Evolutionary conservation across 768 basidiomycete species (phyloP), one percentile per base, ranked within the genome.

Genomic region (Pulveroboletus sp.): DNA sequence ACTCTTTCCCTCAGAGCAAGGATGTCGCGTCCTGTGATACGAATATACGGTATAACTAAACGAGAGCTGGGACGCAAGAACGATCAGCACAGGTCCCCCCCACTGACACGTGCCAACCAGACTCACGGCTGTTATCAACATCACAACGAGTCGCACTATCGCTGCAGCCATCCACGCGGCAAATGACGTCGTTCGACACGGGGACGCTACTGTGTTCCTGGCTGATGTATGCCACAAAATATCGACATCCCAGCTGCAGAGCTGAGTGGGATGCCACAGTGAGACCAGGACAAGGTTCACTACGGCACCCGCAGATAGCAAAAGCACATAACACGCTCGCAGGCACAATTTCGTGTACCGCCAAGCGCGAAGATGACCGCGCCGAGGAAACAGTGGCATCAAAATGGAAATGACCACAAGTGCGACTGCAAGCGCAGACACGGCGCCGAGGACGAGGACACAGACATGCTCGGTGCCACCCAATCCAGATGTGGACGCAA

Each of bases 201-300:
- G 42, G 9, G 53, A 47, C 3, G 53, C 31, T 10, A 14, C n/a
- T 43, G 64, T 47, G 41, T 53, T 55, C 39, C 62, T 73, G 46
- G 50, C 49, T 41, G 52, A 68, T 11, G 72, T 70, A 5, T 79
- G 75, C 87, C 87, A 89, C 9, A 82, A 68, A 38, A 82, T 71
- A 59, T 89, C 87, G 38, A 87, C 69, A 54, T 86, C 82, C 69
- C 84, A 72, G 39, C 69, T 65, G 51, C 87, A 89, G n/a, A 80
- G 75, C 2, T 70, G 43, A 9, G 72, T 61, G 18, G 71, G 64
- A 55, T 71, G 74, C 84, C 83, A 85, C 21, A 75, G 44, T 37
- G 75, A 72, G 36, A 82, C 69, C 18, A 88, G 64, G 8, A 69
- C 74, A 36, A 86, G 53, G 58, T 84, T 89, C 55, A 73, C 69